Base-by-base conservation (phyloP, 371 early-diverging fungal genomes). In the Saksenaea vasiformis region DNA sequence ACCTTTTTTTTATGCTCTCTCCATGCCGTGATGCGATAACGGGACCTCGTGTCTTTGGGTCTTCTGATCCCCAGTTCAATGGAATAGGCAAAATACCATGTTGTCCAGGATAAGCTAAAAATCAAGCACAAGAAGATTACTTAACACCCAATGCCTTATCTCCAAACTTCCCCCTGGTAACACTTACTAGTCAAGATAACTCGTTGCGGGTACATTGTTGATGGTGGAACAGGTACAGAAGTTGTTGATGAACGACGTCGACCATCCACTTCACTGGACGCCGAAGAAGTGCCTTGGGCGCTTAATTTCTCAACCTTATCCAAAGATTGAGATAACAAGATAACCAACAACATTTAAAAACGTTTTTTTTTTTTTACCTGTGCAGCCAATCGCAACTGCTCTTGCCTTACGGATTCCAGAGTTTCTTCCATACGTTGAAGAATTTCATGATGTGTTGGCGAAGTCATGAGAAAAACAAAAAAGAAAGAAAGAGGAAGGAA, bases 1-100 rank as follows among this genome's bases (percentile, higher is more conserved):
- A 86, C 87, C 93, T 83, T 58, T 90, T 76, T 62, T 90, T 90
- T 54, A 96, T 85, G 13, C 91, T 90, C 60, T 80, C 80, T 11
- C 91, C 86, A 67, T 89, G 87, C 27, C 96, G 89, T 27, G 95
- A 95, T 3, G 90, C 93, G 38, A 96, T 82, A 41, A 97, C 83
- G 19, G 97, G 96, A 1, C 97, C 97, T 63, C 97, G 91, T 62
- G 72, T 73, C 41, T 78, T 74, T 5, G 96, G 85, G 34, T 90
- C 85, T 19, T 83, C 17, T 31, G 90, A 89, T 27, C 95, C 97
- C 97, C 97, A 97, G 58, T 73, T 74, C 61, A 97, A 72, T 7
- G 91, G 79, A 39, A 93, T 82, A 7, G 97, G 97, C 19, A 90
- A 85, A 59, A 96, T 87, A 54, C 94, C 95, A 43, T 88, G 88